These are phyloP conservation scores for Echium plantagineum DNA, from an alignment of 257 asterid genomes.

Conservation along the genomic window DNA sequence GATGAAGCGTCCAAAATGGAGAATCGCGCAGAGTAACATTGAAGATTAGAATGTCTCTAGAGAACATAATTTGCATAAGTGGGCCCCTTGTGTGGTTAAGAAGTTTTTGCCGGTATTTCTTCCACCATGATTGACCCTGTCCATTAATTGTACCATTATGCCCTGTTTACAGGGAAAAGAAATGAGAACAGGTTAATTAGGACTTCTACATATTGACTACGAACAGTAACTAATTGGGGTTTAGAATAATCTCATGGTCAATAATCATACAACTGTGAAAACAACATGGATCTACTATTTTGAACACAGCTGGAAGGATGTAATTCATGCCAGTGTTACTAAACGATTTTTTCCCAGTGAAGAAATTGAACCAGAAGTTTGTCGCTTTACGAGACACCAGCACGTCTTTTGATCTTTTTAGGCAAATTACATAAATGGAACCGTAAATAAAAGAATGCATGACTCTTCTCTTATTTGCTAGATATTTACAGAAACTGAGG, in stretches of 20 bases:
- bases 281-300: too few relatives aligned
- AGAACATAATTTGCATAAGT: constrained; percentile 44
- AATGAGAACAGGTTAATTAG: background rate
- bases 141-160: constrained; percentile 45
- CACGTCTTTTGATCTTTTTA: background rate
- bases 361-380: too few relatives aligned
- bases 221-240: background rate
- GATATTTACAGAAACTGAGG: background rate
- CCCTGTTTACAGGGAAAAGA: constrained; percentile 18
- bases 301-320: too few relatives aligned
- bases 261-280: too few relatives aligned
- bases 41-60: constrained; percentile 31
- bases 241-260: too few relatives aligned
- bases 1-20: constrained; percentile 49
- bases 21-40: constrained; percentile 36
- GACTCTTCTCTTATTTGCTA: background rate
- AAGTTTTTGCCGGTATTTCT: constrained; percentile 32
- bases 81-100: constrained; percentile 44
- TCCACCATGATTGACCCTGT: constrained; percentile 51
- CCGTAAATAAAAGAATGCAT: background rate
- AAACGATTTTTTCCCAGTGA: too few relatives aligned
- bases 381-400: too few relatives aligned
- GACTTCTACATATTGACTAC: background rate
- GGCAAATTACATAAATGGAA: background rate
- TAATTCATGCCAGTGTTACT: too few relatives aligned